These are phyloP conservation scores for Malassezia yamatoensis DNA, from an alignment of 1,284 basidiomycete species.

Conservation along the genomic window DNA sequence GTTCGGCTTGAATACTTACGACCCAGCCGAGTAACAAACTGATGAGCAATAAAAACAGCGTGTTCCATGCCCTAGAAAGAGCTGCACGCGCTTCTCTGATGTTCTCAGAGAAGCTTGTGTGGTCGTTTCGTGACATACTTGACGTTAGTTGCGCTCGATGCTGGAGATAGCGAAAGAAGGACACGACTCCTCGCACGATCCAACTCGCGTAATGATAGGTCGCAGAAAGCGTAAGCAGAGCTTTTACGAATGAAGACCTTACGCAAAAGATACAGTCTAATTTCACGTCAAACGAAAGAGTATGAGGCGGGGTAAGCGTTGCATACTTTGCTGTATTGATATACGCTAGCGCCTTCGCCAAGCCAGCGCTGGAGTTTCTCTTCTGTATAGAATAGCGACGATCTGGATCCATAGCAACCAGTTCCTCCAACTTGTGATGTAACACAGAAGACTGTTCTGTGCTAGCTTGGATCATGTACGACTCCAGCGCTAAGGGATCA, in stretches of 20 bases:
- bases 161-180: neutral
- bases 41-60: neutral
- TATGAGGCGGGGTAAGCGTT: no score
- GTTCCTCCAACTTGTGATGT: constrained; percentile 6
- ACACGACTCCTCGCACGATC: no score
- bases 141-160: neutral
- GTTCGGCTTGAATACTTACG: neutral
- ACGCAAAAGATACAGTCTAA: no score
- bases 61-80: neutral
- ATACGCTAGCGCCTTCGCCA: no score
- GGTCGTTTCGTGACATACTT: no score
- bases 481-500: constrained; percentile 2
- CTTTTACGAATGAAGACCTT: no score
- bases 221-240: no score
- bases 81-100: neutral
- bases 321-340: no score
- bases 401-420: constrained; percentile 10
- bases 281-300: no score
- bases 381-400: neutral
- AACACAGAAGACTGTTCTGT: neutral
- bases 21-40: constrained; percentile 1
- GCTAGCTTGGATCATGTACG: neutral
- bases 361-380: no score
- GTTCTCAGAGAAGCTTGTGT: no score
- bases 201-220: no score